A percentile compares a stretch with the other conserved stretches of the same genome.
Conservation (phyloP, 23 red algal genomes). For the Gracilariopsis chorda region DNA sequence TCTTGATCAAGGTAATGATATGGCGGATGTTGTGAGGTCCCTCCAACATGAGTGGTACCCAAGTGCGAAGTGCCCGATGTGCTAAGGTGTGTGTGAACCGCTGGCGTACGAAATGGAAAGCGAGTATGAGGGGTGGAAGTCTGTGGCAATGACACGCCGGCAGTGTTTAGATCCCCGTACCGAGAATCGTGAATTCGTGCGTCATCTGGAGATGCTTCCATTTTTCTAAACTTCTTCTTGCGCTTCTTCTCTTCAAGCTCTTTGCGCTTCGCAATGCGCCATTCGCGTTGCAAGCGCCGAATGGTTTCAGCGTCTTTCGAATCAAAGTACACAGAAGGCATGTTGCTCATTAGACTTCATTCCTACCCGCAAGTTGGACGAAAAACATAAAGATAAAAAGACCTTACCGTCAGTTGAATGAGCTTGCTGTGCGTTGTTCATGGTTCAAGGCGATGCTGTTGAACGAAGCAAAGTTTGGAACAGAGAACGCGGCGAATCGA, state of each 20-base stretch:
- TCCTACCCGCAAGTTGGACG: background rate
- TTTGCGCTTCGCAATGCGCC: slow-evolving; percentile 50
- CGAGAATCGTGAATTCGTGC: background rate
- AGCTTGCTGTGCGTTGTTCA: slow-evolving; percentile 12
- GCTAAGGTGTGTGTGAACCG: background rate
- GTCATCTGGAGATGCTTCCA: background rate
- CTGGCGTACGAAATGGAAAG: background rate
- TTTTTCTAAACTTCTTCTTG: slow-evolving; percentile 11
- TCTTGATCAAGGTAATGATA: too few relatives aligned
- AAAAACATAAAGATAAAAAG: background rate
- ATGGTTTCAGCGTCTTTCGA: slow-evolving; percentile 34
- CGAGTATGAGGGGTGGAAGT: background rate
- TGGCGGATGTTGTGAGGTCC: background rate
- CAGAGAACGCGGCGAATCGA: too few relatives aligned
- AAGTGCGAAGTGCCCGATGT: background rate
- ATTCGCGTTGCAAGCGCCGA: slow-evolving; percentile 49
- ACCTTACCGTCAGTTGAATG: slow-evolving; percentile 6
- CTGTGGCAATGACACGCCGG: background rate
- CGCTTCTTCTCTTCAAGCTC: slow-evolving; percentile 48
- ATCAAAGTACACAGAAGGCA: background rate
- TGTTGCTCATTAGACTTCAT: background rate
- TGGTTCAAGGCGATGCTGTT: too few relatives aligned
- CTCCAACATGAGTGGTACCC: background rate
- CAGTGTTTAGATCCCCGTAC: background rate
- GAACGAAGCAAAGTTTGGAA: too few relatives aligned